Base-by-base conservation (phyloP, 495 filamentous ascomycete genomes). In the Penicillium cataractarum region DNA sequence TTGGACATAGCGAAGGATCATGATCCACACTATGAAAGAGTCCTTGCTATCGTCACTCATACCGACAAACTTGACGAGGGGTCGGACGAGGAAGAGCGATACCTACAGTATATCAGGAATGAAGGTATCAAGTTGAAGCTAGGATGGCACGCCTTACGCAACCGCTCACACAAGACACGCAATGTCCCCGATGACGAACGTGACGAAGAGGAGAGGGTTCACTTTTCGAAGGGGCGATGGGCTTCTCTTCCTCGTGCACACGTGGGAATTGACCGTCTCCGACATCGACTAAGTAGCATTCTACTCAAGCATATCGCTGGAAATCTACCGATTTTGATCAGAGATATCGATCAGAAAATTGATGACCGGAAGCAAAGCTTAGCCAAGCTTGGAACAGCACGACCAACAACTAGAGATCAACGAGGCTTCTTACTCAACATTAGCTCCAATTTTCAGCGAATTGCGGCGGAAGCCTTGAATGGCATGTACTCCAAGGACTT, bases 281-380 rank as follows among this genome's bases (percentile, higher is more conserved):
- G 83, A 40, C 55, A 52, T 0, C 76, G 84, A 9, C 74, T 92
- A 1, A 88, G 86, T 69, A 77, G 76, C 1, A 65, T 91, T 2
- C 78, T 92, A 0, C 71, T 84, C 1, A 63, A 65, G 0, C 86
- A 90, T 32, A 88, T 91, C 51, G 69, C 74, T 0, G 33, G 63
- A 1, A 80, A 88, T 57, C 79, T 92, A 3, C 89, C 87, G 0
- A 78, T 73, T 15, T 60, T 92, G 24, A 76, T 88, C n/a, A 52
- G 71, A 1, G 87, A 90, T 32, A 85, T 90, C 10, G 68, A 84
- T 26, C 53, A 48, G 0, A 81, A 78, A 24, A 50, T 50, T 17
- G 15, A 24, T 17, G 17, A 58, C 17, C 44, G 42, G 26, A 31
- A 27, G 37, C 40, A 48, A 22, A 17, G 24, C 60, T 74, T 24